Evolutionary conservation across 1,284 basidiomycete genomes (phyloP).

Genomic region (Xerocomus cyaneibrunnescens): DNA sequence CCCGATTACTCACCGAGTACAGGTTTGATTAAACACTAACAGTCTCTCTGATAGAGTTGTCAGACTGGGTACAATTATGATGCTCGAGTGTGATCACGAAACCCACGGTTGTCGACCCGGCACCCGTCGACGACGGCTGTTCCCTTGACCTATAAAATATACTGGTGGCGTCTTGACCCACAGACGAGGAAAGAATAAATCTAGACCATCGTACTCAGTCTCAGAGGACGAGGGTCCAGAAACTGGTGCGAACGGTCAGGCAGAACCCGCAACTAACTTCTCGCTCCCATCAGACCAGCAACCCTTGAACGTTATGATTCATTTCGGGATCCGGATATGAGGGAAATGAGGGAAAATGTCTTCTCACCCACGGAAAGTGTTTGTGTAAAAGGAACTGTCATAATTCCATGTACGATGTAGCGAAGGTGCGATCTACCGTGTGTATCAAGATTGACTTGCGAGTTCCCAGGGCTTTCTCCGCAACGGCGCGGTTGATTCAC

Average conservation of each 20-base stretch:
- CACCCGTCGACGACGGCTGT: neutral
- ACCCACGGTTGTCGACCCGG: conserved; percentile 16
- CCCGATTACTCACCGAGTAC: conserved; percentile 19
- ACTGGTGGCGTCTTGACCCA: neutral
- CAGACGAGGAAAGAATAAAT: neutral
- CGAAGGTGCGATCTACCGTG: conserved; percentile 15
- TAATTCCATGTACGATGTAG: conserved; percentile 19
- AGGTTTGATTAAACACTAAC: conserved; percentile 6
- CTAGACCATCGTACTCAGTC: neutral
- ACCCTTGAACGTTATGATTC: conserved; percentile 3
- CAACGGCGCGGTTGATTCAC: conserved; percentile 46
- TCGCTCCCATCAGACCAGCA: conserved; percentile 3
- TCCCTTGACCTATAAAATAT: conserved; percentile 11
- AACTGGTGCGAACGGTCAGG: neutral
- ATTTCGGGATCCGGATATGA: conserved; percentile 11
- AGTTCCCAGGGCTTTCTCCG: conserved; percentile 67
- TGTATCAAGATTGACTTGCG: conserved; percentile 16
- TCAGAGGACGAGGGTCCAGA: neutral
- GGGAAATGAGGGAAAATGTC: conserved; percentile 1
- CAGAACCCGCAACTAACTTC: conserved; percentile 3
- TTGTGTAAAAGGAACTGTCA: conserved; percentile 4
- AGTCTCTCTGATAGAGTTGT: conserved; percentile 11
- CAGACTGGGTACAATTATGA: neutral
- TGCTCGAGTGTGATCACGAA: neutral
- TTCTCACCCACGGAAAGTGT: conserved; percentile 17